Conservation (phyloP, 257 asterid genomes). For the Solanum virginianum region DNA sequence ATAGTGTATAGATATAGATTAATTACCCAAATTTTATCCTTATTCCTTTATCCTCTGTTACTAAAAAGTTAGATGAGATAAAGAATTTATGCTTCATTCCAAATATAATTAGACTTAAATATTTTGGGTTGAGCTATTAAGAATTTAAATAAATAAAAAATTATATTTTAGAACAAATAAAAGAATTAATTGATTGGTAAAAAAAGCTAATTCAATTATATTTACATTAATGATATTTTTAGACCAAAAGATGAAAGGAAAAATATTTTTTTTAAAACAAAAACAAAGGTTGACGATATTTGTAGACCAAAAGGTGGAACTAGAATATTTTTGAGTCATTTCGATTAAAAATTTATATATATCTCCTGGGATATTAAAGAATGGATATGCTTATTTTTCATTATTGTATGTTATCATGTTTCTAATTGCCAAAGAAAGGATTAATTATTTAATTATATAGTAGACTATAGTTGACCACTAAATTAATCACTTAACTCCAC, state of each 20-base stretch:
- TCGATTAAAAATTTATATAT: neutral
- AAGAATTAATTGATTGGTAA: no score
- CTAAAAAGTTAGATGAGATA: neutral
- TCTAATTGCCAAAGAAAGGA: neutral
- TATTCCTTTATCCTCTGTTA: neutral
- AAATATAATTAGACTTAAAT: no score
- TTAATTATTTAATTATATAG: neutral
- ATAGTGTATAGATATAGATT: neutral
- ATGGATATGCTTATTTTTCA: neutral
- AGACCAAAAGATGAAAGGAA: neutral
- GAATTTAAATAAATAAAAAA: neutral
- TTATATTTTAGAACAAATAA: neutral
- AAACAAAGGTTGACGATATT: no score
- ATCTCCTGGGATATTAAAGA: neutral
- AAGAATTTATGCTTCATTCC: neutral
- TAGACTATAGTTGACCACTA: neutral
- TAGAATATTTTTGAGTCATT: neutral
- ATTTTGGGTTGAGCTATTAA: neutral
- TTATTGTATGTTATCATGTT: neutral
- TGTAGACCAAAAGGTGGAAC: neutral
- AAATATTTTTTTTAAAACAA: rapidly evolving
- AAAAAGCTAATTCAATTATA: no score
- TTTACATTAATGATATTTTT: no score
- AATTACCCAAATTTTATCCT: neutral
- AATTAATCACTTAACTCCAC: neutral